Conservation (phyloP, 306 rosid genomes). For the Ormosia emarginata region DNA sequence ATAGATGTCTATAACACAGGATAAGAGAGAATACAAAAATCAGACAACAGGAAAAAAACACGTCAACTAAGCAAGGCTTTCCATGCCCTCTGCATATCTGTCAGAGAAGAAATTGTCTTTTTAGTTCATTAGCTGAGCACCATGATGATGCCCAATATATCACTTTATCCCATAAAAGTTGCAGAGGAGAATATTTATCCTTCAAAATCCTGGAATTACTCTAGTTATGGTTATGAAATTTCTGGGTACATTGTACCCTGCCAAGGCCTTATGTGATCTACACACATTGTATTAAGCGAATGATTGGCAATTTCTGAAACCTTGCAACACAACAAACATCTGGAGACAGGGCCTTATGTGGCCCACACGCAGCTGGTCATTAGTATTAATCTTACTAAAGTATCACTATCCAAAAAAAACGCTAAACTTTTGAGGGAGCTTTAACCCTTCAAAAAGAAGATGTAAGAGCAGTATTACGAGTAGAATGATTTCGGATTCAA, state of each 20-base stretch:
- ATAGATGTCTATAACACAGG: neutral
- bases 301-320: neutral
- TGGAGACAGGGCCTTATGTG: neutral
- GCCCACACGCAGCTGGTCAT: neutral
- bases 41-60: neutral
- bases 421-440: neutral
- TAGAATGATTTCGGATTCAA: neutral
- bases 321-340: neutral
- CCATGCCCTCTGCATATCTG: neutral
- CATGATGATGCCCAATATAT: neutral
- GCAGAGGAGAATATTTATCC: neutral
- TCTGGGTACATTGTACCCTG: neutral
- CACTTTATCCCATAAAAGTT: neutral
- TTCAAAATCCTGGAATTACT: neutral
- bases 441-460: neutral
- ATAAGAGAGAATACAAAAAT: constrained; percentile 2
- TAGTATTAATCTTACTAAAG: neutral
- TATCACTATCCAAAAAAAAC: neutral
- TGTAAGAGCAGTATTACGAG: neutral
- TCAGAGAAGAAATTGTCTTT: neutral
- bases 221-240: neutral
- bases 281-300: neutral
- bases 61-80: neutral
- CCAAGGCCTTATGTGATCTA: neutral
- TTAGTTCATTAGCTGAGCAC: neutral